Percentiles rank a stretch among this genome's conserved stretches.
phyloP scores from a whole-genome alignment of 2,329 filamentous ascomycete genomes.

The Sphaerostilbella broomeana region DNA sequence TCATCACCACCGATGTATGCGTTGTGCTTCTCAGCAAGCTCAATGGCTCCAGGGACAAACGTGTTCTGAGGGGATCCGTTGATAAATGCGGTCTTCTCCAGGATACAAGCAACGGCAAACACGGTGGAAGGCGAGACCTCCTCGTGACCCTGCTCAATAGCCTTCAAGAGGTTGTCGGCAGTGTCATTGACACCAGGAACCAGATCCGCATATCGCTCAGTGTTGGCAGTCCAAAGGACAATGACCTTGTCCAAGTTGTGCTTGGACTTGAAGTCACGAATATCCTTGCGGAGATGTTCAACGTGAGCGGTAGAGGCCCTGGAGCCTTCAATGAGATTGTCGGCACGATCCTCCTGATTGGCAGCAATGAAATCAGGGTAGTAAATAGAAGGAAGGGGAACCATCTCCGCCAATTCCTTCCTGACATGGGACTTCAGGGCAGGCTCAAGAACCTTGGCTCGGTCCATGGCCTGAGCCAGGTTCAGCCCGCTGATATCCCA shows the following conservation, averaged over 20 bases:
- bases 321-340: conserved; percentile 77
- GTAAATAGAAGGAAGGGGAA: conserved; percentile 90
- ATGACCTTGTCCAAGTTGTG: conserved; percentile 91
- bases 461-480: conserved; percentile 88
- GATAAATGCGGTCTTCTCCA: conserved; percentile 90
- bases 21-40: conserved; percentile 78
- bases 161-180: conserved; percentile 81
- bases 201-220: conserved; percentile 89
- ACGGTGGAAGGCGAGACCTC: conserved; percentile 94
- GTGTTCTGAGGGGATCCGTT: conserved; percentile 99
- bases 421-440: conserved; percentile 80
- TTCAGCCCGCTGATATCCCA: conserved; percentile 97
- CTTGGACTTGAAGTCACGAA: conserved; percentile 83
- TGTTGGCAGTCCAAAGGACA: conserved; percentile 98
- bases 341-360: conserved; percentile 93
- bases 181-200: conserved; percentile 90
- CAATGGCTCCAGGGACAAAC: conserved; percentile 86
- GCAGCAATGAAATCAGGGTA: conserved; percentile 99
- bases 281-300: conserved; percentile 87
- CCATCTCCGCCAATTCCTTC: conserved; percentile 88
- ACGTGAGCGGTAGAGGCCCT: conserved; percentile 85
- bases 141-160: conserved; percentile 79
- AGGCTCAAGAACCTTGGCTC: conserved; percentile 91
- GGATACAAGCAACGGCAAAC: conserved; percentile 89
- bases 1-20: conserved; percentile 96